phyloP scores from a whole-genome alignment of 805 yeast genomes.

The Pichia heedii region DNA sequence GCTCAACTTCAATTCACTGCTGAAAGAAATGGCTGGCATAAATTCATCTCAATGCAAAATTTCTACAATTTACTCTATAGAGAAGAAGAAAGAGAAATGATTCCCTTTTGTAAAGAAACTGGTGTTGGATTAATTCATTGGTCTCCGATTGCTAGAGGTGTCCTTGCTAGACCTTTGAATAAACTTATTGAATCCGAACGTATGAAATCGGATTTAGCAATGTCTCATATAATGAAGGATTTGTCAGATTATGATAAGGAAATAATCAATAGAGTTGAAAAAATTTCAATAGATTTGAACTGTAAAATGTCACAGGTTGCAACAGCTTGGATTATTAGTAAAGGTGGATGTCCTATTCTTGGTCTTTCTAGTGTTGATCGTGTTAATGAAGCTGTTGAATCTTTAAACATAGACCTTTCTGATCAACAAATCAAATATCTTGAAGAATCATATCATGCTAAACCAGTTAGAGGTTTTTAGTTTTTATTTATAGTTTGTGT shows the following conservation, averaged over 20 bases:
- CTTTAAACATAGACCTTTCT: constrained; percentile 32
- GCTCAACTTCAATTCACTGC: constrained; percentile 46
- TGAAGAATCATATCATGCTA: constrained; percentile 28
- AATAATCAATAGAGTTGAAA: constrained; percentile 45
- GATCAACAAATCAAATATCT: constrained; percentile 28
- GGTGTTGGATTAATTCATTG: constrained; percentile 53
- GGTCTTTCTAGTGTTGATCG: constrained; percentile 41
- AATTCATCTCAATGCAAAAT: constrained; percentile 51
- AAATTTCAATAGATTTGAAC: constrained; percentile 37
- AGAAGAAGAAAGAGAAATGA: constrained; percentile 57
- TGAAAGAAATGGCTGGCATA: constrained; percentile 45
- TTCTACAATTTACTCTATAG: constrained; percentile 46
- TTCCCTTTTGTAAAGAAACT: constrained; percentile 40
- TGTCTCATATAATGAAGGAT: constrained; percentile 7
- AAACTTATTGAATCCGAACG: constrained; percentile 1
- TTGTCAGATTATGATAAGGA: constrained; percentile 22
- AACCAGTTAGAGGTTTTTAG: constrained; percentile 2
- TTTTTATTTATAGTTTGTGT: not conserved
- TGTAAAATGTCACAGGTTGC: constrained; percentile 48
- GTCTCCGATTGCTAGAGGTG: constrained; percentile 50
- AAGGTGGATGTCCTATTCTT: constrained; percentile 49
- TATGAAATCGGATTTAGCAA: constrained; percentile 29
- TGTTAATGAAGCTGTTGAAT: constrained; percentile 41
- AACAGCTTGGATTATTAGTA: constrained; percentile 44
- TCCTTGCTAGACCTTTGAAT: constrained; percentile 11